Evolutionary conservation across 2,329 filamentous ascomycete genomes (phyloP), one percentile per base, ranked within the genome.

Genomic region (Pleomassaria siparia): DNA sequence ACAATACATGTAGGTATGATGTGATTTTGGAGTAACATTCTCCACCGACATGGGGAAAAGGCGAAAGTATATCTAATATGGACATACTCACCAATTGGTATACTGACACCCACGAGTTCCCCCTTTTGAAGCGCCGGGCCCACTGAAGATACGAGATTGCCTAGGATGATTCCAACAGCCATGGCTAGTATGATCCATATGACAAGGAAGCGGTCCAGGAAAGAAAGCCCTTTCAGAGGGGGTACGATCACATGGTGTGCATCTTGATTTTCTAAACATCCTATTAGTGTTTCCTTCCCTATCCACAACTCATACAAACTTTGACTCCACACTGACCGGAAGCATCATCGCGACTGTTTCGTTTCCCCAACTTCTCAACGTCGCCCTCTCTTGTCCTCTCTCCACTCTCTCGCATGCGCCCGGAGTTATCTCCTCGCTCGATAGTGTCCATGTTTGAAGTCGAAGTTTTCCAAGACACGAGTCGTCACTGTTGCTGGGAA

Each of bases 101-200:
- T 71, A 1, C 83, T 86, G 0, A 88, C 84, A 0, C 84, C 83
- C 0, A 88, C 86, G 58, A 92, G 91, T 21, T 82, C 80, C 5
- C 88, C 88, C 57, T 78, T 81, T 53, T 91, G 81, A 12, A 94
- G 67, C 0, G 83, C 80, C 0, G 78, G 78, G 0, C 81, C 84
- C 1, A 81, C 81, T 18, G 73, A 74, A 0, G 82, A 79, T 1
- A 88, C 86, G 50, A 91, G 88, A 67, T 91, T 91, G 5, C 87
- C 88, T 0, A 92, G 72, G 1, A 91, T 72, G 35, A 94, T 85
- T 3, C 89, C 88, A 7, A 90, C 70, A 1, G 80, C 76, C 84
- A 94, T 94, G 37, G 88, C 87, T 0, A 92, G 78, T 21, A 92
- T 75, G 49, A 92, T 91, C 88, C 88, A 77, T 26, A 78, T 43